phyloP scores from a whole-genome alignment of 352 stramenopile species.

The Thalassiosira livingstoniorum region DNA sequence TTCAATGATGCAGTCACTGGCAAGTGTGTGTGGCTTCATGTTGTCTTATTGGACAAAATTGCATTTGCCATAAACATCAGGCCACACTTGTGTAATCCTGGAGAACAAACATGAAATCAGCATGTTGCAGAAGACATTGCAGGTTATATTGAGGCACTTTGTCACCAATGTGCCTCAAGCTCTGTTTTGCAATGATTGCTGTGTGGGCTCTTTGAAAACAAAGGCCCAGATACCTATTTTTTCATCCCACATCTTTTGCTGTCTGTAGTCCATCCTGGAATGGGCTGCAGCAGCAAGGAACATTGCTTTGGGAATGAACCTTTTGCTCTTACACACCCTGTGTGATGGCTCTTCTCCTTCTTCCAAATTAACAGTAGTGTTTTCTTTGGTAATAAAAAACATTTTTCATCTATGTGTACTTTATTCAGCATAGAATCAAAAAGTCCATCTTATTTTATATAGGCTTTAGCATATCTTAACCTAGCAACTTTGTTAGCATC shows the following conservation, averaged over 20 bases:
- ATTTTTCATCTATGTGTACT: too few species aligned
- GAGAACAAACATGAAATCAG: constrained; percentile 28
- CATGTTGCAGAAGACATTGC: not conserved
- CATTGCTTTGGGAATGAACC: constrained; percentile 23
- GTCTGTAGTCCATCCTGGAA: not conserved
- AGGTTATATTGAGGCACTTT: constrained; percentile 1
- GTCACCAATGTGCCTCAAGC: not conserved
- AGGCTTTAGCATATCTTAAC: too few species aligned
- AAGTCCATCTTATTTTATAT: too few species aligned
- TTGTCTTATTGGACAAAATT: constrained; percentile 20
- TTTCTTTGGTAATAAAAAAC: too few species aligned
- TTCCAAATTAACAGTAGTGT: too few species aligned
- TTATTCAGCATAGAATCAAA: too few species aligned
- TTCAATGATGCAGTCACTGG: not conserved
- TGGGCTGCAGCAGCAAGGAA: constrained; percentile 11
- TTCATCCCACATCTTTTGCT: constrained; percentile 17
- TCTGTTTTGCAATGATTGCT: constrained; percentile 24
- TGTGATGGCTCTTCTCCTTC: too few species aligned
- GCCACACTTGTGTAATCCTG: constrained; percentile 30
- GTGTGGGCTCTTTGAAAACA: not conserved
- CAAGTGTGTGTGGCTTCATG: not conserved
- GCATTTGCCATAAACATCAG: constrained; percentile 4
- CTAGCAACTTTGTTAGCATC: too few species aligned
- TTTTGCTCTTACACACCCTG: constrained; percentile 38
- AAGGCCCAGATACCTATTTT: constrained; percentile 36